phyloP scores from a whole-genome alignment of 2,329 filamentous ascomycete species.

The Ploettnerulaceae sp. region DNA sequence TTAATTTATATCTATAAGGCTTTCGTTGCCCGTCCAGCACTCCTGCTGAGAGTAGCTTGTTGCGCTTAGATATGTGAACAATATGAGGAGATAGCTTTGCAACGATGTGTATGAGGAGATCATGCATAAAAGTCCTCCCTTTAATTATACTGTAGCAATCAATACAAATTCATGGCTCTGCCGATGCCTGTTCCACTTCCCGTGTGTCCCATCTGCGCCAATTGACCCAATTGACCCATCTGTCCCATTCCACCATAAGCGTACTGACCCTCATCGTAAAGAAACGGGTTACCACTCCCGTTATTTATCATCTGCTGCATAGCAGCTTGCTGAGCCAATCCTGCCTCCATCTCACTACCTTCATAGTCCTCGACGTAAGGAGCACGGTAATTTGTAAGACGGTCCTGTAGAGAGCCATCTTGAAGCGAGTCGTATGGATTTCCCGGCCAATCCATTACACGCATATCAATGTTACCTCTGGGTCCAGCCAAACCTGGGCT shows the following conservation, averaged over 20 bases:
- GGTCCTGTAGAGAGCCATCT: background rate
- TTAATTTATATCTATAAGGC: no score
- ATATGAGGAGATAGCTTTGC: no score
- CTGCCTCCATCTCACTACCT: conserved; percentile 15
- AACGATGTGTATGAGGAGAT: no score
- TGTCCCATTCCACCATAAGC: background rate
- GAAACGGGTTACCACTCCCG: background rate
- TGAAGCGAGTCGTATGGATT: conserved; percentile 11
- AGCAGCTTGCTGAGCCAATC: conserved; percentile 4
- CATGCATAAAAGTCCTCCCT: no score
- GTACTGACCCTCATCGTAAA: conserved; percentile 2
- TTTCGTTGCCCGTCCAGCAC: no score
- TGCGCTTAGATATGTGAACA: no score
- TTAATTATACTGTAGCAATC: no score
- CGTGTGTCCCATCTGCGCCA: no score
- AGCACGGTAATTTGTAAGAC: conserved; percentile 13
- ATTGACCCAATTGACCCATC: background rate
- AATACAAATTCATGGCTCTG: no score
- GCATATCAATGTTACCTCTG: conserved; percentile 10
- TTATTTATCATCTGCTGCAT: conserved; percentile 2
- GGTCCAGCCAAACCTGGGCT: background rate
- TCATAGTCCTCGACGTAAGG: conserved; percentile 25
- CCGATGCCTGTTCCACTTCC: no score
- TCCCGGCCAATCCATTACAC: conserved; percentile 13
- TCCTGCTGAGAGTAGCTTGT: no score